phyloP scores from a whole-genome alignment of 768 basidiomycete genomes.

The Leccinum longicurvipes region DNA sequence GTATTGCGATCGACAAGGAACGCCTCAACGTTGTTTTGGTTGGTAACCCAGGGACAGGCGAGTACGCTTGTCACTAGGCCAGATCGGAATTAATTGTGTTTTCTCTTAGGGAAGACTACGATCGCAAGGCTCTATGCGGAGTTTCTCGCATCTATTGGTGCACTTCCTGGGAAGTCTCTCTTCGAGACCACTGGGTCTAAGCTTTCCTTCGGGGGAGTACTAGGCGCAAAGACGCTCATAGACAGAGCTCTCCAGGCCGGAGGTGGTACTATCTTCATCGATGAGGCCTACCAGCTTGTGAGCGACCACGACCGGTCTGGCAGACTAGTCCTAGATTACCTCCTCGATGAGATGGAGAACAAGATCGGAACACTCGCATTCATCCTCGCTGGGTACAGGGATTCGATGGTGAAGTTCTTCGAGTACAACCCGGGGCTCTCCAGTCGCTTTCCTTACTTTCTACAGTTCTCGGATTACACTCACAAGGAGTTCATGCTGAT shows the following conservation, averaged over 20 bases:
- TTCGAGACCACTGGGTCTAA: background rate
- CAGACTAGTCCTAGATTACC: background rate
- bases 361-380: background rate
- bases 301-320: background rate
- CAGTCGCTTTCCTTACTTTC: background rate
- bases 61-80: background rate
- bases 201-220: background rate
- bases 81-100: background rate
- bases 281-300: background rate
- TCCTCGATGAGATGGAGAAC: background rate
- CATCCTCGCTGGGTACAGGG: background rate
- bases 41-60: background rate
- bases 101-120: background rate
- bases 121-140: background rate
- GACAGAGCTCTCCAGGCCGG: background rate
- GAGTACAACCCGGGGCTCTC: background rate
- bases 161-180: background rate
- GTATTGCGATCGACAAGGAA: background rate
- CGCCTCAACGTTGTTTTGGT: background rate
- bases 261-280: background rate
- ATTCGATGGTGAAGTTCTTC: background rate
- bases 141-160: background rate
- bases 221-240: background rate
- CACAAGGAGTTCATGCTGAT: background rate
- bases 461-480: background rate